A percentile compares a stretch with the other conserved stretches of the same genome.
These are phyloP conservation scores for Quercus bicolor DNA, from an alignment of 306 rosid species.

Conservation along the genomic window DNA sequence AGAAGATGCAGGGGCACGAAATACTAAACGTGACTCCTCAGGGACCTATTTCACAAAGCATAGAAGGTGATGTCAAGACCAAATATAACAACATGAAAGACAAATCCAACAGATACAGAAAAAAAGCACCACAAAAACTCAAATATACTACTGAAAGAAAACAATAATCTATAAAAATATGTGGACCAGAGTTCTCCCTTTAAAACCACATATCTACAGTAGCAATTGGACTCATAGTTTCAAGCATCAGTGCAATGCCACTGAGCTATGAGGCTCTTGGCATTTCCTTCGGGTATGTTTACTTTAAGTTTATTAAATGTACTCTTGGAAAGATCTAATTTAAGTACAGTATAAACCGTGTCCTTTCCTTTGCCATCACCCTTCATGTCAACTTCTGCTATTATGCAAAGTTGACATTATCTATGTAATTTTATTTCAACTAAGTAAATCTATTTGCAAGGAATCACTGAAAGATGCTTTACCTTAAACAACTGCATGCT, in stretches of 20 bases:
- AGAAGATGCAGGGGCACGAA: conserved; percentile 85
- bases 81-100: not conserved
- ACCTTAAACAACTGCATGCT: conserved; percentile 92
- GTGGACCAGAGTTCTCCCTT: not conserved
- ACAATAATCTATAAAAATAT: not conserved
- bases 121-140: not conserved
- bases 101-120: not conserved
- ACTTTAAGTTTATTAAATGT: not conserved
- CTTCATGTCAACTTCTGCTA: not conserved
- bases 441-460: not conserved
- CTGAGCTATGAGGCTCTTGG: too few relatives aligned
- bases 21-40: conserved; percentile 87
- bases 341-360: not conserved
- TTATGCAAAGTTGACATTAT: not conserved
- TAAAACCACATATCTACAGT: not conserved
- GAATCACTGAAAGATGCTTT: conserved; percentile 7
- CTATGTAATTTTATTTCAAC: not conserved
- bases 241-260: not conserved
- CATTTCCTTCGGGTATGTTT: not conserved
- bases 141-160: not conserved
- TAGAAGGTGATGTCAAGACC: conserved; percentile 7
- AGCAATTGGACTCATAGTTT: not conserved
- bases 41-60: conserved; percentile 64
- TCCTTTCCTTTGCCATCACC: not conserved
- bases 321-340: not conserved